Base-by-base conservation (phyloP, 768 basidiomycete genomes). In the Leucosporidium scottii region DNA sequence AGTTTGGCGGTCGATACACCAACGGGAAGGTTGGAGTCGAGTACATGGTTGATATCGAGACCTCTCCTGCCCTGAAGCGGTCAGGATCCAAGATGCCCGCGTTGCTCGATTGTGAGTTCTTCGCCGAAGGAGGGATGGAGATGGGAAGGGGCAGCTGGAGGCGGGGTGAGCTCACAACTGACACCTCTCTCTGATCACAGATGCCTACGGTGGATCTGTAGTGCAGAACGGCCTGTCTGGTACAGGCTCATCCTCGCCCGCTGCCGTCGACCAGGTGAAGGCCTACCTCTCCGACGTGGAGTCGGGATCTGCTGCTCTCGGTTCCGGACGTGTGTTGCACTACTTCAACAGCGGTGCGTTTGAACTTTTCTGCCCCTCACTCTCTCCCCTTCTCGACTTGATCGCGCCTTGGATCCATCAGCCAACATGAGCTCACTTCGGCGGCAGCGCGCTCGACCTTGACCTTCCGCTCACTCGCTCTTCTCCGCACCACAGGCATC, bases 11-110 rank as follows among this genome's bases (percentile, higher is more conserved):
- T 12, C 51, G 50, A 27, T 72, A 72, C 67, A 44, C 64, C 27
- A 72, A 72, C 39, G 70, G 70, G 4, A 49, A 39, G 27, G 70
- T 72, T 27, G 70, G 53, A 0, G 67, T 68, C 58, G 70, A 72
- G 54, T 68, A 55, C 44, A 63, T 72, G 67, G 70, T 63, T 20
- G n/a, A 57, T 21, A n/a, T 12, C 51, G 1, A 18, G 31, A 36
- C 5, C 34, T 59, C 61, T 7, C 56, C 66, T 7, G 50, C 65
- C 49, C 31, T 49, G 36, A 34, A 49, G 39, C 13, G 54, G 8
- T 8, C 39, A 2, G 13, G 13, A 23, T 20, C 13, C 1, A 28
- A 54, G 23, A 39, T 31, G 1, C 9, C 51, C 30, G 31, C 31
- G 53, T 39, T 64, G 20, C 17, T 61, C 17, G 70, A 64, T 36